Percentiles rank a stretch among this genome's conserved stretches.
phyloP scores from a whole-genome alignment of 345 rosid genomes.

The Lenwebbia sp. region DNA sequence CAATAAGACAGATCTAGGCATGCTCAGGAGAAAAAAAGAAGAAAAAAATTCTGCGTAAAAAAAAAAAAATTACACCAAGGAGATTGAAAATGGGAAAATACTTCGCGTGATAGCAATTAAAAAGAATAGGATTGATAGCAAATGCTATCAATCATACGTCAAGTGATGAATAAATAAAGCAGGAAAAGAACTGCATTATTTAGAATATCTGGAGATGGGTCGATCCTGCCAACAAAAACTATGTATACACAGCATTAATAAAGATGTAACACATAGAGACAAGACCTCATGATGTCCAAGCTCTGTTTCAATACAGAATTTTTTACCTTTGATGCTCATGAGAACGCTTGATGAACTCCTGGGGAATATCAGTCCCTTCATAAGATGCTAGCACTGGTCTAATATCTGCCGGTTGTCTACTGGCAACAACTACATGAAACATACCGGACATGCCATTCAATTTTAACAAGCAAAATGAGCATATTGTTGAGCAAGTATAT shows the following conservation, averaged over 20 bases:
- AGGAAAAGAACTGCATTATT: neutral
- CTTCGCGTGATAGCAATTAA: neutral
- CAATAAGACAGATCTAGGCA: neutral
- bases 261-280: neutral
- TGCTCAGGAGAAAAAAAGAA: neutral
- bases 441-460: neutral
- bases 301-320: neutral
- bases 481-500: neutral
- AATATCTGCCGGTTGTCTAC: conserved; percentile 69
- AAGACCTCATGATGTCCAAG: neutral
- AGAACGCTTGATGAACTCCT: conserved; percentile 86
- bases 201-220: neutral
- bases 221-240: neutral
- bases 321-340: conserved; percentile 64
- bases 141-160: neutral
- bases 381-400: conserved; percentile 64
- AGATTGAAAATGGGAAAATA: neutral
- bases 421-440: conserved; percentile 65
- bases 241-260: neutral
- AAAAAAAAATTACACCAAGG: neutral
- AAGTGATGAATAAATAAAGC: neutral
- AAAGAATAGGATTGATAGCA: neutral
- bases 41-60: neutral
- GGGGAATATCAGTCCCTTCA: conserved; percentile 63
- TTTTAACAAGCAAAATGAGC: neutral